Evolutionary conservation across 352 stramenopile genomes (phyloP).

Genomic region (Phytophthora syringae): DNA sequence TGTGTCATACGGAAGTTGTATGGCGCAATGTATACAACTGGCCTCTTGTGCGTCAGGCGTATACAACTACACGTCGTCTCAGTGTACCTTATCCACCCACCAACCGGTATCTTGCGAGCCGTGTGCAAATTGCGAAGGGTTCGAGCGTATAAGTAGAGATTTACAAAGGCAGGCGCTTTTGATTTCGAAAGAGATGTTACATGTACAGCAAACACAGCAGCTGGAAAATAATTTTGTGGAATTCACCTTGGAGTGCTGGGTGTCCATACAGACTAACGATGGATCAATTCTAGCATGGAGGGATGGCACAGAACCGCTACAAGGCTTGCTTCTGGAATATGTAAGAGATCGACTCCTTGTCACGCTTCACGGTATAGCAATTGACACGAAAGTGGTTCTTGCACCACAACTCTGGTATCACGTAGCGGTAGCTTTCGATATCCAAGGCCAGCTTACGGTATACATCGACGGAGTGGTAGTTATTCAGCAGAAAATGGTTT

Average conservation of each 20-base stretch:
- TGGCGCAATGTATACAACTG: conserved; percentile 12
- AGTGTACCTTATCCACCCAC: conserved; percentile 18
- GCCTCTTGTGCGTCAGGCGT: conserved; percentile 15
- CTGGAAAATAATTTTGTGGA: neutral
- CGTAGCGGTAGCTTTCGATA: conserved; percentile 26
- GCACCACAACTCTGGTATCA: conserved; percentile 20
- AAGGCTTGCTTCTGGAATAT: conserved; percentile 23
- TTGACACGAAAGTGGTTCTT: conserved; percentile 22
- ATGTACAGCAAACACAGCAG: conserved; percentile 10
- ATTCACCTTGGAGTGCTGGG: conserved; percentile 34
- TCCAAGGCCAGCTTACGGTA: conserved; percentile 10
- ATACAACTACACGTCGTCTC: conserved; percentile 25
- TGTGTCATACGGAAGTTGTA: conserved; percentile 29
- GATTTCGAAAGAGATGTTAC: conserved; percentile 19
- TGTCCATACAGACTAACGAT: conserved; percentile 18
- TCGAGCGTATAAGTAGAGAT: conserved; percentile 19
- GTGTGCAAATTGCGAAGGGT: conserved; percentile 31
- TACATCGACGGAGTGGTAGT: conserved; percentile 20
- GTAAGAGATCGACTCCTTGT: conserved; percentile 9
- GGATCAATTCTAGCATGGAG: conserved; percentile 28
- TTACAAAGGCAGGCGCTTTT: conserved; percentile 16
- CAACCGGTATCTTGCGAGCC: conserved; percentile 1
- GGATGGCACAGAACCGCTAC: neutral
- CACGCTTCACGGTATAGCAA: conserved; percentile 20
- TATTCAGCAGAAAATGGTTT: conserved; percentile 15